Evolutionary conservation across 108 stramenopile species (phyloP).

Genomic region (Seminavis robusta): DNA sequence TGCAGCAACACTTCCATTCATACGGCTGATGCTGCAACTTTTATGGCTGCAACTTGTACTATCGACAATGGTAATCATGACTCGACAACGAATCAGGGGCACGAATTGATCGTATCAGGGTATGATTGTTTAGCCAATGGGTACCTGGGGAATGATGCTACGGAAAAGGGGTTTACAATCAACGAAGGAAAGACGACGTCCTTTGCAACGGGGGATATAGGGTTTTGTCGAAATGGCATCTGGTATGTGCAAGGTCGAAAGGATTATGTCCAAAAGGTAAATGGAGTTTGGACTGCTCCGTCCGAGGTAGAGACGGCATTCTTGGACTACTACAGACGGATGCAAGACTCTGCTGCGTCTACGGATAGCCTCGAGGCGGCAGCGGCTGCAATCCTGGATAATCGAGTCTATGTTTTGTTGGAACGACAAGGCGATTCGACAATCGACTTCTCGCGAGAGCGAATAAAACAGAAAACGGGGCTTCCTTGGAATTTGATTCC

Average conservation of each 20-base stretch:
- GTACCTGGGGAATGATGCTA: conserved; percentile 7
- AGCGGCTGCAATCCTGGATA: conserved; percentile 8
- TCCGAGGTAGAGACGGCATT: conserved; percentile 31
- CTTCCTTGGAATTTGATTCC: conserved; percentile 44
- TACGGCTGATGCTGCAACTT: too few species aligned
- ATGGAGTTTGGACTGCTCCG: conserved; percentile 35
- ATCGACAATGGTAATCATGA: too few species aligned
- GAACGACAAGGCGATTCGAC: background rate
- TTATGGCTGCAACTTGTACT: too few species aligned
- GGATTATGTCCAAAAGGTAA: conserved; percentile 34
- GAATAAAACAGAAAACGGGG: conserved; percentile 14
- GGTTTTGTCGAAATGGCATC: conserved; percentile 24
- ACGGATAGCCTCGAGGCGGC: background rate
- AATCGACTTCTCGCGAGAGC: conserved; percentile 23
- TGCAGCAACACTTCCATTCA: background rate
- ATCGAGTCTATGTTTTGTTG: conserved; percentile 19
- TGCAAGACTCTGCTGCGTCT: background rate
- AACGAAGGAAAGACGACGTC: too few species aligned
- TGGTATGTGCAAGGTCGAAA: conserved; percentile 36
- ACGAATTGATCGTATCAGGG: background rate
- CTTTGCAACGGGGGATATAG: conserved; percentile 40
- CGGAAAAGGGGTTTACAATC: background rate
- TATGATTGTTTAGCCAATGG: conserved; percentile 15
- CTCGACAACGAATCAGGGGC: too few species aligned
- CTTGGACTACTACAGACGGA: background rate